Percentiles rank a stretch among this genome's conserved stretches.
phyloP scores from a whole-genome alignment of 2,329 filamentous ascomycete species.

The Akanthomyces muscarius region DNA sequence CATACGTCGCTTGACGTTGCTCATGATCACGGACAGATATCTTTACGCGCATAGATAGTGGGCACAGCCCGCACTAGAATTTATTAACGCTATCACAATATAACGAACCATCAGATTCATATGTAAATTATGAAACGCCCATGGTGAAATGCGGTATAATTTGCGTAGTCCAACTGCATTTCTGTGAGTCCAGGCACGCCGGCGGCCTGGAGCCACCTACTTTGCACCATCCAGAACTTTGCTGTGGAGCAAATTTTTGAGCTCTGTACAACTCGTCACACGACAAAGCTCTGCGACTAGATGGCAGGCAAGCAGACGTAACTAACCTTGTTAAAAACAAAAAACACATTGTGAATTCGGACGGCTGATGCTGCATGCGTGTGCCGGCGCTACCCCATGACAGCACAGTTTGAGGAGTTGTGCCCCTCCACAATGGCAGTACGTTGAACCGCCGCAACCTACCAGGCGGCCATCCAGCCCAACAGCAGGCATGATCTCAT shows the following conservation, averaged over 20 bases:
- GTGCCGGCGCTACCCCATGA: neutral
- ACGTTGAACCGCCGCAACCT: neutral
- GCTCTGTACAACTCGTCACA: neutral
- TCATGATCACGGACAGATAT: conserved; percentile 18
- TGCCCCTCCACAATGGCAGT: conserved; percentile 14
- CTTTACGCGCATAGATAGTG: conserved; percentile 10
- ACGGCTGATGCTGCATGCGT: neutral
- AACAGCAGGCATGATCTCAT: neutral
- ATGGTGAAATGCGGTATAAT: neutral
- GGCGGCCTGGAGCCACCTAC: neutral
- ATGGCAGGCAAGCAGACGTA: neutral
- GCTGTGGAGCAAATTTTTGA: conserved; percentile 16
- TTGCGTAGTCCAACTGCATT: too few species aligned
- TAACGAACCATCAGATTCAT: conserved; percentile 1
- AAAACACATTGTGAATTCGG: too few species aligned
- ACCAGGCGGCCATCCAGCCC: neutral
- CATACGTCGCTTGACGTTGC: conserved; percentile 4
- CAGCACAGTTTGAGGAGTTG: neutral
- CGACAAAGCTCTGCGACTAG: neutral
- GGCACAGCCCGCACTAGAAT: neutral
- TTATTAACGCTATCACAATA: conserved; percentile 5
- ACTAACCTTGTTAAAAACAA: neutral
- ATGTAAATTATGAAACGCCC: too few species aligned
- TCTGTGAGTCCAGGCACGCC: neutral
- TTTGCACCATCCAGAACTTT: neutral